These are phyloP conservation scores for Colletotrichum cordylinicola DNA, from an alignment of 2,329 filamentous ascomycete species.

Conservation along the genomic window DNA sequence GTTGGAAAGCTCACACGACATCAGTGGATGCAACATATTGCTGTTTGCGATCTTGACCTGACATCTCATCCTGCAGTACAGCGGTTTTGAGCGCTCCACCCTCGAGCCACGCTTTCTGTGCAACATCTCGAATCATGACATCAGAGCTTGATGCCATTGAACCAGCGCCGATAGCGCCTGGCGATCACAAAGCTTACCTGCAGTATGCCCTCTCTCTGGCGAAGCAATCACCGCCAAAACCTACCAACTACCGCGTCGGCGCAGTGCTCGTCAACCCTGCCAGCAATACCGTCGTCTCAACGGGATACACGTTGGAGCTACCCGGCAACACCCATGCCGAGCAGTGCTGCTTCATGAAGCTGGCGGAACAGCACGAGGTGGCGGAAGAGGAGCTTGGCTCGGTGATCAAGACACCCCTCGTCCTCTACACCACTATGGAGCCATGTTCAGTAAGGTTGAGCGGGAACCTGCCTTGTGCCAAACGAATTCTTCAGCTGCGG, in stretches of 20 bases:
- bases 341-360: conserved; percentile 87
- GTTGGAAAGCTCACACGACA: not conserved
- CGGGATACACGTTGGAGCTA: conserved; percentile 90
- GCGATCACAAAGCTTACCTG: conserved; percentile 62
- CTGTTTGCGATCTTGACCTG: not conserved
- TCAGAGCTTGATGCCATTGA: not conserved
- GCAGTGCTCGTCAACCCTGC: conserved; percentile 76
- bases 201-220: conserved; percentile 78
- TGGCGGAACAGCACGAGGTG: conserved; percentile 52
- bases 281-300: conserved; percentile 68
- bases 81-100: not conserved
- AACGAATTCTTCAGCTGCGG: conserved; percentile 73
- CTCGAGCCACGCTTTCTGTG: not conserved
- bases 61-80: not conserved
- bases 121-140: not conserved
- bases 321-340: conserved; percentile 96
- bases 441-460: conserved; percentile 78
- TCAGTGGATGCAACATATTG: not conserved
- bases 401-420: conserved; percentile 54
- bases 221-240: conserved; percentile 79
- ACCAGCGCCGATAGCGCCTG: conserved; percentile 31
- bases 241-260: conserved; percentile 93
- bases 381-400: conserved; percentile 60
- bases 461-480: conserved; percentile 78
- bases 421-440: conserved; percentile 93